Evolutionary conservation across 345 rosid genomes (phyloP).

Genomic region (Rhizophora apiculata): DNA sequence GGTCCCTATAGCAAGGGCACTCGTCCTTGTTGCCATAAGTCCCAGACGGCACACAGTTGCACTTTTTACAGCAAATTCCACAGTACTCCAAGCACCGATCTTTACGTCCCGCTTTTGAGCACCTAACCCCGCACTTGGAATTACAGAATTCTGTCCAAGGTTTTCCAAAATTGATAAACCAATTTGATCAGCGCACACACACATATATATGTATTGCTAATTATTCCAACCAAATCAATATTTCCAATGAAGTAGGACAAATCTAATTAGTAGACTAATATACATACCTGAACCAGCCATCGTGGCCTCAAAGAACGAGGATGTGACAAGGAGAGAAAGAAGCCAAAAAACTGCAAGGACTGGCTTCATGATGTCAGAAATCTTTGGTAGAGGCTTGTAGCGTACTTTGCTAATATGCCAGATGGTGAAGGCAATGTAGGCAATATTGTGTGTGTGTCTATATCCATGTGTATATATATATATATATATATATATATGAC

Average conservation of each 20-base stretch:
- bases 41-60: slow-evolving; percentile 81
- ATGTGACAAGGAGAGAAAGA: slow-evolving; percentile 40
- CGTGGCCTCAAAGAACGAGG: slow-evolving; percentile 44
- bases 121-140: slow-evolving; percentile 49
- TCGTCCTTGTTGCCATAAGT: slow-evolving; percentile 72
- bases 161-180: too few species aligned
- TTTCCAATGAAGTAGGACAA: background rate
- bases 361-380: slow-evolving; percentile 34
- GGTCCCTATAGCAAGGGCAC: slow-evolving; percentile 72
- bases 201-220: background rate
- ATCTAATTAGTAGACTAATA: background rate
- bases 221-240: background rate
- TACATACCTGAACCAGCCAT: slow-evolving; percentile 49
- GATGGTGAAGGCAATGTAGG: too few species aligned
- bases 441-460: too few species aligned
- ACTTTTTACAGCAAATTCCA: slow-evolving; percentile 72
- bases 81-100: slow-evolving; percentile 72
- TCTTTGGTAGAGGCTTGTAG: too few species aligned
- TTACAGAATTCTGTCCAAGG: slow-evolving; percentile 1
- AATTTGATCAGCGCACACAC: too few species aligned
- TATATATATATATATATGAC: too few species aligned
- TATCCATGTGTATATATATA: too few species aligned
- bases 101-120: slow-evolving; percentile 56
- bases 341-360: slow-evolving; percentile 22
- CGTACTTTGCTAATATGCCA: too few species aligned